phyloP scores from a whole-genome alignment of 768 basidiomycete species.

The Candolleomyces eurysporus region DNA sequence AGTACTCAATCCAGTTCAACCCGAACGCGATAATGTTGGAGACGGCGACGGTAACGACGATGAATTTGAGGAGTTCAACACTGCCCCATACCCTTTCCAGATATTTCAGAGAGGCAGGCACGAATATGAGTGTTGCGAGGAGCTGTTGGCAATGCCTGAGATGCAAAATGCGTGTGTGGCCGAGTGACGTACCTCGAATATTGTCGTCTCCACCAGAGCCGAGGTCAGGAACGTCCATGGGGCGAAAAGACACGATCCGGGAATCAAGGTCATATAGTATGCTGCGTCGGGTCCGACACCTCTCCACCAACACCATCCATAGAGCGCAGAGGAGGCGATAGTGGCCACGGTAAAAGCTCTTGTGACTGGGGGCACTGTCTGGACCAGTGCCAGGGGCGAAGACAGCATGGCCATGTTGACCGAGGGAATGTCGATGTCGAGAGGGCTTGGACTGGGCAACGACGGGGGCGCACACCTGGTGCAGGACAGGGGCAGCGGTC shows the following conservation, averaged over 20 bases:
- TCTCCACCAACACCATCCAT: constrained; percentile 65
- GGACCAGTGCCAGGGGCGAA: constrained; percentile 64
- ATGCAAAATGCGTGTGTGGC: constrained; percentile 6
- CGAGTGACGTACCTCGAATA: constrained; percentile 64
- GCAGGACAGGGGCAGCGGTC: not conserved
- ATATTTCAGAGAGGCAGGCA: constrained; percentile 85
- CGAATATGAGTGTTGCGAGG: constrained; percentile 66
- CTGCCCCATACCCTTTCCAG: constrained; percentile 95
- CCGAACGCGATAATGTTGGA: constrained; percentile 89
- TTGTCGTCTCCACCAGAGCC: constrained; percentile 78
- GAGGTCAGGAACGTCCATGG: constrained; percentile 96
- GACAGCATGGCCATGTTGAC: constrained; percentile 71
- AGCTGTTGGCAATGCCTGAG: constrained; percentile 48
- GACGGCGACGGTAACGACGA: constrained; percentile 68
- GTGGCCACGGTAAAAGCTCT: constrained; percentile 68
- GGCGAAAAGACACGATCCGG: constrained; percentile 76
- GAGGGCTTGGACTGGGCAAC: constrained; percentile 11
- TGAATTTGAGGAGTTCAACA: constrained; percentile 82
- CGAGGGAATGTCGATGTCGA: constrained; percentile 10
- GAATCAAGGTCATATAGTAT: constrained; percentile 77
- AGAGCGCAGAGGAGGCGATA: constrained; percentile 53
- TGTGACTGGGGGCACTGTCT: constrained; percentile 77
- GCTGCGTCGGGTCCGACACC: constrained; percentile 33
- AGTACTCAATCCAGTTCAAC: constrained; percentile 86
- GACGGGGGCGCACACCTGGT: constrained; percentile 7